Evolutionary conservation across 2,329 filamentous ascomycete species (phyloP).

Genomic region (Venturia oleaginea): DNA sequence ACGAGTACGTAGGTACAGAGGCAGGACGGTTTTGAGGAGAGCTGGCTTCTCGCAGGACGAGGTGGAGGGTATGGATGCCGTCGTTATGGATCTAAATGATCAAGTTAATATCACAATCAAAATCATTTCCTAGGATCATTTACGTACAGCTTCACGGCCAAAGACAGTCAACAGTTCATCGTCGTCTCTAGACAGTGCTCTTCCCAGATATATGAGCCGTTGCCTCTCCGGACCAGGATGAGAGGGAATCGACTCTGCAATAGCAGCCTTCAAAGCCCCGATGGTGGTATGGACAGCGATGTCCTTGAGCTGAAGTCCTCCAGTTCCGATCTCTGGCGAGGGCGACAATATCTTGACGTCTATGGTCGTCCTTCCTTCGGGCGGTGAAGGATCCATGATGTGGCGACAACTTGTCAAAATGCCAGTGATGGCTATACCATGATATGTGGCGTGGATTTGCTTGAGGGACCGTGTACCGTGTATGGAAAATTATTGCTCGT

Average conservation of each 20-base stretch:
- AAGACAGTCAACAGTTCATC: conserved; percentile 42
- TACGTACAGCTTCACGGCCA: conserved; percentile 21
- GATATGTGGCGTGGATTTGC: background rate
- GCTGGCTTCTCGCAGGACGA: conserved; percentile 29
- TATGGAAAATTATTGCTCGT: background rate
- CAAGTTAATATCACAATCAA: background rate
- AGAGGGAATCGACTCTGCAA: conserved; percentile 40
- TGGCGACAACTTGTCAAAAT: background rate
- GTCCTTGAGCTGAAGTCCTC: conserved; percentile 22
- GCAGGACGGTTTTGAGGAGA: background rate
- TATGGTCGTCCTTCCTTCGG: conserved; percentile 16
- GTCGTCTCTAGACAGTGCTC: conserved; percentile 40
- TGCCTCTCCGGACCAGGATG: conserved; percentile 34
- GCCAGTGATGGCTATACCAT: conserved; percentile 1
- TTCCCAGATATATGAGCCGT: conserved; percentile 50
- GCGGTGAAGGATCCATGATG: conserved; percentile 3
- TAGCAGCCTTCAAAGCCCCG: conserved; percentile 42
- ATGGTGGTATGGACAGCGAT: conserved; percentile 36
- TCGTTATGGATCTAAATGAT: conserved; percentile 24
- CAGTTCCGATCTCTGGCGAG: conserved; percentile 27
- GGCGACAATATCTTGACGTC: conserved; percentile 33
- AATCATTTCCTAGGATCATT: background rate
- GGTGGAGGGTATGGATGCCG: conserved; percentile 28
- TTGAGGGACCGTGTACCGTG: background rate
- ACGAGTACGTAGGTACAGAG: background rate